Evolutionary conservation across 352 stramenopile genomes (phyloP).

Genomic region (Globisporangium ultimum): DNA sequence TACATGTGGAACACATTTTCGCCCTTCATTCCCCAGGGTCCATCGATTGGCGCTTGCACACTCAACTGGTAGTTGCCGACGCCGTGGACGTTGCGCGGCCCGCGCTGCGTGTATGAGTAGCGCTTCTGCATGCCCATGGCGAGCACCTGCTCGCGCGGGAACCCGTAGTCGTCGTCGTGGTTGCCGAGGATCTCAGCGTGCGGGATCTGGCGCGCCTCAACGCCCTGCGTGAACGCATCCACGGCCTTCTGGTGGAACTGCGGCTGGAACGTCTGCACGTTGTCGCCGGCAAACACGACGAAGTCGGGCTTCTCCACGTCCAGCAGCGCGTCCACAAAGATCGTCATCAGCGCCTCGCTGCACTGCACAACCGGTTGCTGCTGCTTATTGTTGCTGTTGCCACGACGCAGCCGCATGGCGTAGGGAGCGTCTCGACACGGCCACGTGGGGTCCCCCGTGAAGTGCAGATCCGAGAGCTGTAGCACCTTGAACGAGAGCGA

Average conservation of each 20-base stretch:
- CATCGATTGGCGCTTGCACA: no score
- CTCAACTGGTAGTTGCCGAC: no score
- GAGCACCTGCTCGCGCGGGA: conserved; percentile 36
- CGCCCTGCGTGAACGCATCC: conserved; percentile 28
- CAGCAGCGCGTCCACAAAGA: conserved; percentile 53
- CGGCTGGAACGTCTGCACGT: conserved; percentile 33
- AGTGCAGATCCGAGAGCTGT: no score
- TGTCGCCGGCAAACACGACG: conserved; percentile 64
- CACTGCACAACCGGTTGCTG: no score
- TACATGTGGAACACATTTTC: no score
- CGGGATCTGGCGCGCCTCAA: conserved; percentile 41
- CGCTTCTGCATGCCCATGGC: conserved; percentile 27
- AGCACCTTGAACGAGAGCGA: no score
- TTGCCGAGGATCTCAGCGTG: conserved; percentile 32
- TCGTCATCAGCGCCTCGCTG: conserved; percentile 37
- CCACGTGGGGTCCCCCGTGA: no score
- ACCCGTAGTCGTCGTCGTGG: conserved; percentile 30
- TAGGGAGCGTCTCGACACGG: no score
- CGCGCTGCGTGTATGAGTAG: conserved; percentile 10
- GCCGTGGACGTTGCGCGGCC: no score
- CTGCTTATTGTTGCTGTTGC: no score
- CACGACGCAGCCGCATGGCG: no score
- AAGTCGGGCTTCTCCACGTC: conserved; percentile 62
- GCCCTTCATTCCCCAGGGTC: no score
- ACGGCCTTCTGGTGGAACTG: conserved; percentile 29